phyloP scores from a whole-genome alignment of 129 eudicot species.

The Centrapalus pauciflorus region DNA sequence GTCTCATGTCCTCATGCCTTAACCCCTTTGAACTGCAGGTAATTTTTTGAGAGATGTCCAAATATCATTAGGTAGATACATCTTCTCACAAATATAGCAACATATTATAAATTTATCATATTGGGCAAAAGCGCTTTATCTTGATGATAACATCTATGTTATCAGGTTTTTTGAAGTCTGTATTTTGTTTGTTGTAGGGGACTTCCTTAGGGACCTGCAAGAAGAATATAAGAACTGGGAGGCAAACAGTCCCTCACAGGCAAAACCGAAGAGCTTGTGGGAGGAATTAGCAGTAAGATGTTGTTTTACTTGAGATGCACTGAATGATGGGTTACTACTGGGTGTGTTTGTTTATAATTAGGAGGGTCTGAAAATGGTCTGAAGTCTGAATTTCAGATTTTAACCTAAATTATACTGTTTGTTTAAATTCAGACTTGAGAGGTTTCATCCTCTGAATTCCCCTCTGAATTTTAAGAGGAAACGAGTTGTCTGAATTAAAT shows the following conservation, averaged over 20 bases:
- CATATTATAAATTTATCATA: conserved; percentile 10
- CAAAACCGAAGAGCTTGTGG: conserved; percentile 94
- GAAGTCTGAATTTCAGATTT: no score
- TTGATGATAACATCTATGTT: conserved; percentile 3
- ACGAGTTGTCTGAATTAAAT: no score
- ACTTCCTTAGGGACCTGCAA: conserved; percentile 87
- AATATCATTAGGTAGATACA: conserved; percentile 85
- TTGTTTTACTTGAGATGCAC: not conserved
- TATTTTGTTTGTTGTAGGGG: conserved; percentile 42
- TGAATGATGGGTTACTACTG: not conserved
- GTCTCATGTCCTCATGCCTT: conserved; percentile 43
- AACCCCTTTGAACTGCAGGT: conserved; percentile 85
- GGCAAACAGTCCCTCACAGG: conserved; percentile 62
- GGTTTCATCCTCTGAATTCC: no score
- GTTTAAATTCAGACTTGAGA: no score
- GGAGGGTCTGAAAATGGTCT: no score
- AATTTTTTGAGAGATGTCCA: conserved; percentile 88
- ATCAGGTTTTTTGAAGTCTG: conserved; percentile 20
- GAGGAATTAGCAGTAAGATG: conserved; percentile 82
- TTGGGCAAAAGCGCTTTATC: conserved; percentile 14
- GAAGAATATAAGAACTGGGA: conserved; percentile 91
- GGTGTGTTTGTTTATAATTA: no score
- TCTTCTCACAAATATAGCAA: conserved; percentile 26
- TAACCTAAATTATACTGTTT: no score
- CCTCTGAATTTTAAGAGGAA: no score